Percentiles rank a stretch among this genome's conserved stretches.
Evolutionary conservation across 306 rosid species (phyloP).

Genomic region (Corylus heterophylla): DNA sequence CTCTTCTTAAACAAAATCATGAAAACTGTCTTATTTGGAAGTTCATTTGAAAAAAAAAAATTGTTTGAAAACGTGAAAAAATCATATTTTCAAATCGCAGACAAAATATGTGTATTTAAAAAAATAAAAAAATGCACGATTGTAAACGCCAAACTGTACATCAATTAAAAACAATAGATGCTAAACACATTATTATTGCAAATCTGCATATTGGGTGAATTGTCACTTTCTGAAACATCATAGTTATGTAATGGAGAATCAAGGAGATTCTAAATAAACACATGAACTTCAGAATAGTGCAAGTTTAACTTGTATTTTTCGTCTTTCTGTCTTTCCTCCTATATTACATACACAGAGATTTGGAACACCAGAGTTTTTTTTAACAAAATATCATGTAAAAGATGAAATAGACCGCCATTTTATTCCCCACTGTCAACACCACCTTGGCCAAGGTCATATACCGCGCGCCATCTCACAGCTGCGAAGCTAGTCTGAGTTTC

Average conservation of each 20-base stretch:
- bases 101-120: no score
- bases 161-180: no score
- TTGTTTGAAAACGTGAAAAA: no score
- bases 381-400: conserved; percentile 2
- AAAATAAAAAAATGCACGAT: no score
- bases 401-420: neutral
- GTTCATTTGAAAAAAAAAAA: no score
- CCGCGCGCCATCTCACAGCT: neutral
- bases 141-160: no score
- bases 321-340: neutral
- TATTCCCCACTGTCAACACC: neutral
- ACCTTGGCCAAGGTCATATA: neutral
- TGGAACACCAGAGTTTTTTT: neutral
- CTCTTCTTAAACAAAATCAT: no score
- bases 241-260: neutral
- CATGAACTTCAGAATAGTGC: neutral
- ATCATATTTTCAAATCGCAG: no score
- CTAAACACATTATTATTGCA: neutral
- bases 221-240: neutral
- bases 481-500: conserved; percentile 8
- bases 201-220: neutral
- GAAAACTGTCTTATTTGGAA: no score
- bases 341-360: neutral
- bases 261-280: neutral
- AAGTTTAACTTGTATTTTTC: neutral